Evolutionary conservation across 108 stramenopile species (phyloP), one percentile per base, ranked within the genome.

Genomic region (Discostella stelligeroides): DNA sequence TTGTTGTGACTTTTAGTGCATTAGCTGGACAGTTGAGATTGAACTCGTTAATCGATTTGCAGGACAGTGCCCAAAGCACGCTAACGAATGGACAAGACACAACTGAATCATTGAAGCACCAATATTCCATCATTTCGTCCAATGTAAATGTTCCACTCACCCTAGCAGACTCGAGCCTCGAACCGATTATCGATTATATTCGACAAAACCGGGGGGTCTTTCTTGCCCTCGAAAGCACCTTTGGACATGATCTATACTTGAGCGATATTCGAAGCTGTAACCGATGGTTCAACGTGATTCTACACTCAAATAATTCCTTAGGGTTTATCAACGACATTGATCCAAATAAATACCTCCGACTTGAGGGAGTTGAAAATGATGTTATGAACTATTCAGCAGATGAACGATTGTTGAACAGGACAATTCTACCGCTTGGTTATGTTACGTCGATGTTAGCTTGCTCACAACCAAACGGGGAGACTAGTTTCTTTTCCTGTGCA

Each of bases 1-100:
- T 94, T 27, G 68, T 94, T 39, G 75, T 67, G 39, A 69, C 78
- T 9, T 89, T 83, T 57, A 87, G 86, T 54, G 86, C 86, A 0
- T 62, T 91, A 1, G 70, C 79, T 45, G 92, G 89, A 24, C 76
- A 88, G 72, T 48, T 93, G 34, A 63, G 87, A 39, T 59, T 81
- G 30, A 64, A 55, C 10, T 75, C 70, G 29, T 60, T 58, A 1
- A 1, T n/a, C 21, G 63, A 64, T 38, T 25, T 13, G 8, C 14
- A 48, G 4, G 34, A 10, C 17, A 46, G 7, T 1, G 24, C 21
- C 29, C 34, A 29, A n/a, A 30, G 13, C 25, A 20, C 7, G 15
- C 27, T 24, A 24, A 15, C 7, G 24, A 23, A 30, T 38, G 42
- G 25, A 56, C 53, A 43, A 41, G 14, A 7, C 20, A 17, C 23